Base-by-base conservation (phyloP, 352 stramenopile species). In the Halophytophthora batemanensis region DNA sequence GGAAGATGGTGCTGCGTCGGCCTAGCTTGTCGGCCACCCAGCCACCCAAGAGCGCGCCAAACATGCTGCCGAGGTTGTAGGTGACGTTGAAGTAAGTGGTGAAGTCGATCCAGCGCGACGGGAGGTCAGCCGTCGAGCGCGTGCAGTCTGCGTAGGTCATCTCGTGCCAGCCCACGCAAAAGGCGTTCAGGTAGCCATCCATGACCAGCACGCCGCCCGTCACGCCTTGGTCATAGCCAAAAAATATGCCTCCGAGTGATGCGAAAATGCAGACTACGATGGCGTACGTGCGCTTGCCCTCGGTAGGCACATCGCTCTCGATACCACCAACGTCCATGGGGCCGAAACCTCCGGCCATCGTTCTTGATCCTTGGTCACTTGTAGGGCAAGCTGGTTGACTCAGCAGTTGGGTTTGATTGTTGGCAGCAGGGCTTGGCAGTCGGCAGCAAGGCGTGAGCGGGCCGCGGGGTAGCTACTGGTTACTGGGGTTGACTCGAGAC, bases 201-300 rank as follows among this genome's bases (percentile, higher is more conserved):
- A 74, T 74, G 39, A 74, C 49, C 11, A 74, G 57, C 46, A 74
- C 65, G 28, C 65, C 61, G 38, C 65, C 53, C 14, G 65, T 74
- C 21, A 74, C 61, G 33, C 65, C 65, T 29, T 71, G 65, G 45
- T 74, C 65, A 34, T 74, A 74, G 39, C 65, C 65, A 46, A 74
- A 74, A 59, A 71, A 74, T 39, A 74, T 37, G 0, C 65, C 65
- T 22, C 65, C 65, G 17, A 74, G 59, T 29, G 65, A 74, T 6
- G 65, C 65, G 29, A 74, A 74, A 37, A 74, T 42, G 46, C 65
- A 74, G 25, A 74, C 65, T 25, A 66, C 44, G 45, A 74, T 68
- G 21, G 65, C 65, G 52, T 74, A 74, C 13, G 44, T 62, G 36
- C 51, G 62, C 48, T 59, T 55, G 23, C 61, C 61, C 25, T 70